Evolutionary conservation across 257 asterid species (phyloP).

Genomic region (Schizonepeta tenuifolia): DNA sequence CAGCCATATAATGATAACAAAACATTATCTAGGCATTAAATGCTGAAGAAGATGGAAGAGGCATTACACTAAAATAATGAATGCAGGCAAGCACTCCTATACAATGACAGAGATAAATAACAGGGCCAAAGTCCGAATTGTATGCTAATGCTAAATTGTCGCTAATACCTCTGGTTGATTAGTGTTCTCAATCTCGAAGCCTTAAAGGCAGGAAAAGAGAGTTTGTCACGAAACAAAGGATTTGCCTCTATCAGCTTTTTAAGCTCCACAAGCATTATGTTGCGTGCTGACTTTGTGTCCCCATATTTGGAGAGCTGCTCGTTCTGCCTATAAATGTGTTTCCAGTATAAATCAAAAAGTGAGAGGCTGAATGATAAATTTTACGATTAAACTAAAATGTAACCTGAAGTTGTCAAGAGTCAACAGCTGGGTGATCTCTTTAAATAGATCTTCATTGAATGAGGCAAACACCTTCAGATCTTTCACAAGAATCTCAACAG

Average conservation of each 20-base stretch:
- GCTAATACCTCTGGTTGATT: conserved; percentile 86
- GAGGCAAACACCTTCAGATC: conserved; percentile 98
- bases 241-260: conserved; percentile 96
- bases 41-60: conserved; percentile 7
- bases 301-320: conserved; percentile 98
- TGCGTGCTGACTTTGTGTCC: conserved; percentile 94
- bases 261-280: conserved; percentile 88
- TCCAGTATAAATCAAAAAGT: conserved; percentile 16
- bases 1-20: conserved; percentile 30
- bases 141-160: neutral
- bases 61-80: neutral
- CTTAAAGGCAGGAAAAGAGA: conserved; percentile 80
- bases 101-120: conserved; percentile 2
- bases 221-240: conserved; percentile 94
- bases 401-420: conserved; percentile 93
- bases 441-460: conserved; percentile 94
- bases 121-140: conserved; percentile 27
- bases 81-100: neutral
- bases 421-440: conserved; percentile 90
- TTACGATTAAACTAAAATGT: conserved; percentile 20
- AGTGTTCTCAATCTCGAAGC: conserved; percentile 95
- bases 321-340: conserved; percentile 71
- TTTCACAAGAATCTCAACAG: conserved; percentile 95
- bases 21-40: conserved; percentile 20
- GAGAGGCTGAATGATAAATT: conserved; percentile 14